Conservation (phyloP, 1,139 yeast genomes). For the Torulaspora globosa region DNA sequence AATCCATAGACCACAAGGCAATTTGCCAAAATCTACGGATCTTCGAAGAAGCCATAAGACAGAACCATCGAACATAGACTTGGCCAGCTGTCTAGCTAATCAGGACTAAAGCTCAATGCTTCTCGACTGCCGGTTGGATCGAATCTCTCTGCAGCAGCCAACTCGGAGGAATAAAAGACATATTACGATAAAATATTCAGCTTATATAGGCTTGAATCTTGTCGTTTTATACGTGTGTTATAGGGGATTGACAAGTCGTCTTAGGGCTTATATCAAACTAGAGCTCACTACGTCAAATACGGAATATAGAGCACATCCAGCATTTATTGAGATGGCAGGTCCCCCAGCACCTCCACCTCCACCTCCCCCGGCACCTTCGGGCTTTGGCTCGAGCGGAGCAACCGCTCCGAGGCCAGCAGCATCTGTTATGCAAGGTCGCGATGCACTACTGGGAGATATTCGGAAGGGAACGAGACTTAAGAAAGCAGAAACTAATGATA, state of each 20-base stretch:
- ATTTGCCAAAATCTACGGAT: slow-evolving; percentile 47
- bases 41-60: slow-evolving; percentile 60
- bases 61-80: neutral
- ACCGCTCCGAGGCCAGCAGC: slow-evolving; percentile 26
- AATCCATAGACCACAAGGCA: slow-evolving; percentile 53
- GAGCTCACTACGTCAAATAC: too few species aligned
- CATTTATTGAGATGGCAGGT: slow-evolving; percentile 21
- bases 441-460: slow-evolving; percentile 82
- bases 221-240: neutral
- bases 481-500: slow-evolving; percentile 71
- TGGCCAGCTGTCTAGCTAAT: slow-evolving; percentile 8
- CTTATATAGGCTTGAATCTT: neutral
- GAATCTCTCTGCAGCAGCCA: too few species aligned
- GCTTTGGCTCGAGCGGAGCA: slow-evolving; percentile 15
- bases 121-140: too few species aligned
- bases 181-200: neutral
- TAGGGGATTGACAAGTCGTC: neutral
- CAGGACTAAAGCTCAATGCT: neutral
- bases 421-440: slow-evolving; percentile 47
- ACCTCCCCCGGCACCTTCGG: slow-evolving; percentile 34
- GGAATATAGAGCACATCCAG: neutral
- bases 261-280: neutral
- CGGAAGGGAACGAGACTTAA: slow-evolving; percentile 72
- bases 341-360: slow-evolving; percentile 39
- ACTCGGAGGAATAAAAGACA: neutral